Percentiles rank a stretch among this genome's conserved stretches.
Evolutionary conservation across 768 basidiomycete genomes (phyloP).

Genomic region (Hysterangium stoloniferum): DNA sequence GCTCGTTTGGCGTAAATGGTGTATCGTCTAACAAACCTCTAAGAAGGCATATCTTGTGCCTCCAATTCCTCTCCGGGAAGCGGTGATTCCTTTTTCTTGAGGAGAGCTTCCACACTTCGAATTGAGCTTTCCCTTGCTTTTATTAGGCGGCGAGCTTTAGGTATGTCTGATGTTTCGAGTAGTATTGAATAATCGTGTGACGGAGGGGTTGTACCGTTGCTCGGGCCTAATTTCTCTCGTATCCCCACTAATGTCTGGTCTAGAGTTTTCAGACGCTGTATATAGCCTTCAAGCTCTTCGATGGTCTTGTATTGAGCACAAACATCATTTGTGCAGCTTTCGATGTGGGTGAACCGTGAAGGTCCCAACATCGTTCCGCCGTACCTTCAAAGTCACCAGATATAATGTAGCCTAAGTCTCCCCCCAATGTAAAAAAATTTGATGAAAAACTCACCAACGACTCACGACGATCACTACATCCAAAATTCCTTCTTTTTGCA

Average conservation of each 20-base stretch:
- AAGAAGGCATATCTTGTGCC: too few species aligned
- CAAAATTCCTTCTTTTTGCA: slow-evolving; percentile 61
- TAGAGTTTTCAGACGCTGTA: slow-evolving; percentile 47
- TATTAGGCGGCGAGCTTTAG: slow-evolving; percentile 60
- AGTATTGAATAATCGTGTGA: slow-evolving; percentile 40
- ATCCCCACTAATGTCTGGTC: slow-evolving; percentile 55
- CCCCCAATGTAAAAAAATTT: not conserved
- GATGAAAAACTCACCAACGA: slow-evolving; percentile 55
- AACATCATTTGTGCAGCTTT: slow-evolving; percentile 66
- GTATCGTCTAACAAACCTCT: too few species aligned
- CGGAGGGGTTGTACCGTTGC: too few species aligned
- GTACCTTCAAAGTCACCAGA: slow-evolving; percentile 40
- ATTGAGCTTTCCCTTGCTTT: slow-evolving; percentile 64
- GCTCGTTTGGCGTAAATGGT: too few species aligned
- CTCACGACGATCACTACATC: slow-evolving; percentile 77
- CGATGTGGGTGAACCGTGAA: slow-evolving; percentile 66
- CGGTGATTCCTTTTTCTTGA: slow-evolving; percentile 44
- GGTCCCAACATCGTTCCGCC: slow-evolving; percentile 79
- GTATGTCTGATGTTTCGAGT: slow-evolving; percentile 38
- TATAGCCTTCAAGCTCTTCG: slow-evolving; percentile 60
- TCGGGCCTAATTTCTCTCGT: slow-evolving; percentile 38
- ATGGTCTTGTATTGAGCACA: slow-evolving; percentile 58
- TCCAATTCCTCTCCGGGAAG: too few species aligned
- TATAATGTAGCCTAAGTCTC: not conserved
- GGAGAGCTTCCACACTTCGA: slow-evolving; percentile 47